Evolutionary conservation across 2,329 filamentous ascomycete species (phyloP).

Genomic region (Alternaria solani): DNA sequence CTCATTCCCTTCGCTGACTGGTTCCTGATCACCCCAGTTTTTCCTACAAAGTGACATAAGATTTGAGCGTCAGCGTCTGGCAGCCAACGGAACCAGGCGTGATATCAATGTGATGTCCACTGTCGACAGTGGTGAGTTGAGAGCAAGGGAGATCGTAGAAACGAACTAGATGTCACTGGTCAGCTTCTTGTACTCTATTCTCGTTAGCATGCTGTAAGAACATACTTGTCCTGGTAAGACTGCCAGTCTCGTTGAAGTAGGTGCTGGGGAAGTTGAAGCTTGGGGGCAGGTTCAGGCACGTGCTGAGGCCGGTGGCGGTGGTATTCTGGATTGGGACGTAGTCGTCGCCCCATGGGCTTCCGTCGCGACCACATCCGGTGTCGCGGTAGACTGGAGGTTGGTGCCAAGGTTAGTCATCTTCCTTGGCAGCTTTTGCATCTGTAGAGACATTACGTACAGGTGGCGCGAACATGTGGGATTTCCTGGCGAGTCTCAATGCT

Average conservation of each 20-base stretch:
- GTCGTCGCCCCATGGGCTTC: slow-evolving; percentile 9
- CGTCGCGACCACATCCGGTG: slow-evolving; percentile 3
- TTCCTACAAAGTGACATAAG: slow-evolving; percentile 14
- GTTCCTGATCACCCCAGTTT: background rate
- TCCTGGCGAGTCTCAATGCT: slow-evolving; percentile 5
- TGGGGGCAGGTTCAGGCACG: slow-evolving; percentile 10
- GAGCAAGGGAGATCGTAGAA: slow-evolving; percentile 15
- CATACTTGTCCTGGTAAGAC: background rate
- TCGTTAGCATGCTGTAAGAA: background rate
- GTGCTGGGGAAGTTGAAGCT: slow-evolving; percentile 14
- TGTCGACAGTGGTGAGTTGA: background rate
- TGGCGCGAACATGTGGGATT: slow-evolving; percentile 18
- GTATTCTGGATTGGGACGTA: slow-evolving; percentile 6
- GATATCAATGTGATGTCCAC: slow-evolving; percentile 13
- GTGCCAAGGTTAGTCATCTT: background rate
- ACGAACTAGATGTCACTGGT: background rate
- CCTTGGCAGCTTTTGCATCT: too few species aligned
- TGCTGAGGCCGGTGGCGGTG: slow-evolving; percentile 4
- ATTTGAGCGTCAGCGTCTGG: slow-evolving; percentile 11
- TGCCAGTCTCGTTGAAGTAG: slow-evolving; percentile 9
- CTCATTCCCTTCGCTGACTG: too few species aligned
- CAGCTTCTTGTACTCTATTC: background rate
- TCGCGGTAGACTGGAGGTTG: slow-evolving; percentile 6
- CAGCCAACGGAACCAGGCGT: slow-evolving; percentile 10
- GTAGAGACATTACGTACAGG: background rate